Percentiles rank a stretch among this genome's conserved stretches.
These are phyloP conservation scores for Nidularia sp. DNA, from an alignment of 768 basidiomycete species.

Conservation along the genomic window DNA sequence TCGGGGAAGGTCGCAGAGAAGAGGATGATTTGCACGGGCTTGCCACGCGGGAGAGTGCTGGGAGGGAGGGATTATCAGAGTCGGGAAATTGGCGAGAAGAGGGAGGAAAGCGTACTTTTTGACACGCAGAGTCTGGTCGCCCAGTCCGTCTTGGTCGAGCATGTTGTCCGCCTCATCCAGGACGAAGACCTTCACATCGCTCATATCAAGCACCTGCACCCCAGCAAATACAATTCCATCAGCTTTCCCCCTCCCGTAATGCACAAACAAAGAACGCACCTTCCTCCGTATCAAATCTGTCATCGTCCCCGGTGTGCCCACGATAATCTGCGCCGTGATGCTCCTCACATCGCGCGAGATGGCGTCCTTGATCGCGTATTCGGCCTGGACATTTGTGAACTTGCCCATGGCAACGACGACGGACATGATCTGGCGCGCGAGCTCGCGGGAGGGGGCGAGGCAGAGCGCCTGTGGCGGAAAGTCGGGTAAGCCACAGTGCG, in stretches of 20 bases:
- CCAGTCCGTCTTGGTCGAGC: conserved; percentile 91
- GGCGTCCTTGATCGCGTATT: conserved; percentile 92
- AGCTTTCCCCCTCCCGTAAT: not conserved
- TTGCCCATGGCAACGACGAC: conserved; percentile 94
- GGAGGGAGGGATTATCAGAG: not conserved
- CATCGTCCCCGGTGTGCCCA: conserved; percentile 97
- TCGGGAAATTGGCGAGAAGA: not conserved
- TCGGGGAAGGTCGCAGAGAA: conserved; percentile 99
- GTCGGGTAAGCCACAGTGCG: not conserved
- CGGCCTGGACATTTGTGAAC: conserved; percentile 88
- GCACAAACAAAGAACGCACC: conserved; percentile 18
- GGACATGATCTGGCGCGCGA: conserved; percentile 96
- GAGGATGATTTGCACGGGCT: conserved; percentile 78
- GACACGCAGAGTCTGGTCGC: conserved; percentile 89
- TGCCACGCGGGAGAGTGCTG: conserved; percentile 54
- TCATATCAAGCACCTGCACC: conserved; percentile 63
- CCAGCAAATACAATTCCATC: not conserved
- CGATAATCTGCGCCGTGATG: conserved; percentile 86
- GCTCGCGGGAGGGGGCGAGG: conserved; percentile 95
- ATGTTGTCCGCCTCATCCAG: conserved; percentile 99
- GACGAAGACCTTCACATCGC: conserved; percentile 86
- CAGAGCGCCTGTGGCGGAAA: conserved; percentile 70
- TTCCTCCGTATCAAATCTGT: conserved; percentile 75
- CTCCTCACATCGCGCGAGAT: conserved; percentile 59
- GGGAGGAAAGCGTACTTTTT: conserved; percentile 67